phyloP scores from a whole-genome alignment of 73 alveolate genomes.

The Paramecium tetraurelia region DNA sequence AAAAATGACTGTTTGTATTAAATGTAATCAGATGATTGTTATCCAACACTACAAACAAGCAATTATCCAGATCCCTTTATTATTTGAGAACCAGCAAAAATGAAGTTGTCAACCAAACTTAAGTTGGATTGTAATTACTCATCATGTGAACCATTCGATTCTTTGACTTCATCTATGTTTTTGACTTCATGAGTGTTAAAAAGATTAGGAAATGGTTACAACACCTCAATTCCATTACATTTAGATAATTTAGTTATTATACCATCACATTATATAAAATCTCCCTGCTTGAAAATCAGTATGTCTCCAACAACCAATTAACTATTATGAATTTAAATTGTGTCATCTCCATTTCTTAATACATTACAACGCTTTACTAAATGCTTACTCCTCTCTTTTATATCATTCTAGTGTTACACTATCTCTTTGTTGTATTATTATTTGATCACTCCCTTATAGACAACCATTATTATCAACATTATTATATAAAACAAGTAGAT shows the following conservation, averaged over 20 bases:
- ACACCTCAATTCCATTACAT: neutral
- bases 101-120: neutral
- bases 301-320: constrained; percentile 5
- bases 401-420: constrained; percentile 14
- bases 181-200: neutral
- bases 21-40: neutral
- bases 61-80: neutral
- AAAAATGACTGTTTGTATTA: neutral
- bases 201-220: neutral
- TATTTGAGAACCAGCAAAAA: constrained; percentile 36
- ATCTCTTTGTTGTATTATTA: neutral
- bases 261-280: constrained; percentile 33
- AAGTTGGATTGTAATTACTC: neutral
- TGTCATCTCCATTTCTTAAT: neutral
- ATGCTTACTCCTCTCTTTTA: neutral
- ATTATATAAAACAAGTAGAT: neutral
- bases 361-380: neutral
- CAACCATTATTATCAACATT: neutral
- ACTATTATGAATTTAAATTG: neutral
- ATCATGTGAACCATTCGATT: neutral
- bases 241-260: neutral
- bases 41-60: neutral
- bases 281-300: constrained; percentile 12
- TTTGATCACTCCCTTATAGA: neutral
- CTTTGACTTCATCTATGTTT: neutral